A percentile compares a stretch with the other conserved stretches of the same genome.
Conservation (phyloP, 2,329 filamentous ascomycete species). For the Paraphaeosphaeria sporulosa region DNA sequence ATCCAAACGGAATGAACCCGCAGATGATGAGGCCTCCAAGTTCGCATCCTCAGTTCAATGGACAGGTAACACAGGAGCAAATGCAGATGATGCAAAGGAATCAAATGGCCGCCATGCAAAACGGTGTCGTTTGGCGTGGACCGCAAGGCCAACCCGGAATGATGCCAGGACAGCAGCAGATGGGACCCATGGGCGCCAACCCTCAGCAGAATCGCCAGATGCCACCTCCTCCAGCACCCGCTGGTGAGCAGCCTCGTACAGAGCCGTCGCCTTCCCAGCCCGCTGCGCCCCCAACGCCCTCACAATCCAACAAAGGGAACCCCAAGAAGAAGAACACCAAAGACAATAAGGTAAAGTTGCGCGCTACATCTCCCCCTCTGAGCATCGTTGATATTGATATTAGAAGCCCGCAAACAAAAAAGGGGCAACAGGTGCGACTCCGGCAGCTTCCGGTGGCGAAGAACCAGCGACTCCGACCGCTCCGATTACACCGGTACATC, state of each 20-base stretch:
- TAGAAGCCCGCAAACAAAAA: slow-evolving; percentile 53
- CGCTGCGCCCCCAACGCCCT: slow-evolving; percentile 76
- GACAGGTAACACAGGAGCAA: slow-evolving; percentile 67
- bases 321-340: slow-evolving; percentile 79
- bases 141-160: slow-evolving; percentile 54
- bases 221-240: slow-evolving; percentile 58
- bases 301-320: slow-evolving; percentile 73
- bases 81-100: slow-evolving; percentile 54
- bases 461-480: slow-evolving; percentile 59
- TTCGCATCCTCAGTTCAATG: slow-evolving; percentile 62
- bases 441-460: slow-evolving; percentile 53
- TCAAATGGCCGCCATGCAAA: slow-evolving; percentile 44
- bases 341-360: slow-evolving; percentile 71
- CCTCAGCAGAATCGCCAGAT: slow-evolving; percentile 73
- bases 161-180: slow-evolving; percentile 66
- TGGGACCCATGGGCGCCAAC: slow-evolving; percentile 63
- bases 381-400: slow-evolving; percentile 47
- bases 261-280: slow-evolving; percentile 57
- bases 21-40: slow-evolving; percentile 64
- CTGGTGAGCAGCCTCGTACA: slow-evolving; percentile 51
- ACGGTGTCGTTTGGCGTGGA: slow-evolving; percentile 43
- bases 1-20: slow-evolving; percentile 42
- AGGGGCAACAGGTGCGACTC: slow-evolving; percentile 49
- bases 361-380: slow-evolving; percentile 25
- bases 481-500: slow-evolving; percentile 56